These are phyloP conservation scores for Xenoacremonium recifei DNA, from an alignment of 2,329 filamentous ascomycete genomes.

Conservation along the genomic window DNA sequence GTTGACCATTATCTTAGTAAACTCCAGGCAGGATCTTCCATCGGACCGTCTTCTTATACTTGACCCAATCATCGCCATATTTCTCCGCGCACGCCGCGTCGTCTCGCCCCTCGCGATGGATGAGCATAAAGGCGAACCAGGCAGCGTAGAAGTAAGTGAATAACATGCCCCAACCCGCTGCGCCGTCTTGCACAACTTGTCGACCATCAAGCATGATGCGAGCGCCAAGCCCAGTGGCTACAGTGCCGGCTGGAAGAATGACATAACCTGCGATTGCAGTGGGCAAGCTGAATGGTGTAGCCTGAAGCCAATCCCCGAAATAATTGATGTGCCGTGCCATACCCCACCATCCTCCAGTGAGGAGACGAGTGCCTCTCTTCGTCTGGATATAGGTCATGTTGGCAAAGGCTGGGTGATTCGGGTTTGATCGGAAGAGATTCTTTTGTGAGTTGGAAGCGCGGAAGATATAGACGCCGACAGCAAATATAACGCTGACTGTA, in stretches of 20 bases:
- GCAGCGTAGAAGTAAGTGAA: conserved; percentile 90
- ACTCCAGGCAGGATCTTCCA: conserved; percentile 79
- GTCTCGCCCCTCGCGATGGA: conserved; percentile 81
- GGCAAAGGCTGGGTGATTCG: conserved; percentile 70
- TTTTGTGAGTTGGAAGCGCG: conserved; percentile 86
- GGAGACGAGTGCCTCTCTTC: conserved; percentile 71
- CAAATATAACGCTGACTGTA: conserved; percentile 63
- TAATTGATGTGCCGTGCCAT: conserved; percentile 90
- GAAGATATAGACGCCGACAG: conserved; percentile 79
- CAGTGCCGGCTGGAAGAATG: conserved; percentile 54
- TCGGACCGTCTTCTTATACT: conserved; percentile 74
- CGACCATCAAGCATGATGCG: conserved; percentile 56
- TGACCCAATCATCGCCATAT: conserved; percentile 86
- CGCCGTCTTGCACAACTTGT: conserved; percentile 66
- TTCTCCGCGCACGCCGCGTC: conserved; percentile 84
- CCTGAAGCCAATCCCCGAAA: conserved; percentile 87
- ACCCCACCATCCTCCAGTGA: conserved; percentile 90
- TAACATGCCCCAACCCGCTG: conserved; percentile 76
- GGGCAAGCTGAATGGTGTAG: conserved; percentile 81
- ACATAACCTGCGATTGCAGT: conserved; percentile 79
- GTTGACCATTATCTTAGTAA: conserved; percentile 14
- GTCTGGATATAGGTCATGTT: conserved; percentile 84
- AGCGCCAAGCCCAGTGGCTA: conserved; percentile 40
- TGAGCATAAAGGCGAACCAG: conserved; percentile 80
- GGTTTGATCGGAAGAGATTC: conserved; percentile 86